A percentile compares a stretch with the other conserved stretches of the same genome.
Conservation (phyloP, 78 protist species). For the Emiliania huxleyi region DNA sequence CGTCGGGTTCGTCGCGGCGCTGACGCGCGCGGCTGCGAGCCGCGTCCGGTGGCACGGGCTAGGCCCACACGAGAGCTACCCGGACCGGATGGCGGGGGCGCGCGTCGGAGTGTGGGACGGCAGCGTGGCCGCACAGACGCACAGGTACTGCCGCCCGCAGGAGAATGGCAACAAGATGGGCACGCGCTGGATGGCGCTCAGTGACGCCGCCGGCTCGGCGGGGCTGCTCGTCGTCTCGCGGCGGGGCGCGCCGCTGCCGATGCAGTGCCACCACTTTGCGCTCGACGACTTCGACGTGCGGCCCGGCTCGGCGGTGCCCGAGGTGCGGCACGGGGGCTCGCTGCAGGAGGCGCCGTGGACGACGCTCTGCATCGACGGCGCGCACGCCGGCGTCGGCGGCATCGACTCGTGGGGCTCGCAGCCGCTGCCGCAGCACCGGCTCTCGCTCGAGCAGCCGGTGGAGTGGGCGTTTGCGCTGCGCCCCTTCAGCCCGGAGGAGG, state of each 20-base stretch:
- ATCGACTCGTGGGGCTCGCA: constrained; percentile 16
- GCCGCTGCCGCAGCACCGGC: background rate
- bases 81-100: background rate
- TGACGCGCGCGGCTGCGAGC: background rate
- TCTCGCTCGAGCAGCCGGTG: background rate
- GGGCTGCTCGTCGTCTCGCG: background rate
- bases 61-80: constrained; percentile 29
- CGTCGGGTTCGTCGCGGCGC: background rate
- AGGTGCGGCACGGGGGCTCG: background rate
- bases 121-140: background rate
- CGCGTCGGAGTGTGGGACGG: background rate
- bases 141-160: background rate
- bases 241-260: background rate
- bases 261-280: constrained; percentile 10
- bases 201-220: background rate
- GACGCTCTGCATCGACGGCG: constrained; percentile 20
- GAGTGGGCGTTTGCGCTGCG: background rate
- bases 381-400: constrained; percentile 30
- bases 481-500: background rate
- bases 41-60: background rate
- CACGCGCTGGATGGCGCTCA: background rate
- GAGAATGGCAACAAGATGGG: background rate
- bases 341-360: background rate
- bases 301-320: background rate
- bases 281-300: constrained; percentile 1